Base-by-base conservation (phyloP, 2,329 filamentous ascomycete genomes). In the Aschersonia sp. region DNA sequence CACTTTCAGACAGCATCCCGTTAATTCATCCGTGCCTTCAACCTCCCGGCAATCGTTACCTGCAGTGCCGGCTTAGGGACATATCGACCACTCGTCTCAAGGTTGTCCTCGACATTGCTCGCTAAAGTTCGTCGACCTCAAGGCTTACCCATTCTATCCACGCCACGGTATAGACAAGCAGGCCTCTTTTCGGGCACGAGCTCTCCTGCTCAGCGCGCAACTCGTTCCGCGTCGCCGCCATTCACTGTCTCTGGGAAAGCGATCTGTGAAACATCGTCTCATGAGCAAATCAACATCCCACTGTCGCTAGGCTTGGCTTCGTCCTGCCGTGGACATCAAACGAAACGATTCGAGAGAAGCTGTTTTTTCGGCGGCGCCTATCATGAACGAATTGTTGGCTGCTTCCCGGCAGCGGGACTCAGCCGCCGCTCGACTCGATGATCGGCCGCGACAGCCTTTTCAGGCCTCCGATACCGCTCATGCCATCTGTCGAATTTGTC, bases 401-500 rank as follows among this genome's bases (percentile, higher is more conserved):
- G 42, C 46, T 41, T 40, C 43, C 31, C 46, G 33, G 33, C 46
- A 29, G 10, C 43, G 41, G 6, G 50, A 46, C 37, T 8, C 37
- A 31, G 35, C 51, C 31, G 47, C 56, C 32, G 52, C 57, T 14
- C 53, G 52, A 51, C 48, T 53, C 50, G 60, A 61, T 46, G 55
- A 58, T 47, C 50, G 45, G 41, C 44, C 50, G 30, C 48, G 44
- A 5, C 11, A 44, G 35, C 4, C 39, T 2, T 40, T 52, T n/a
- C 59, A 62, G 45, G 12, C 54, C n/a, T 55, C 58, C 52, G 63
- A 66, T 52, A 52, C 54, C 39, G 58, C 60, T 31, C 73, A 75
- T 49, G 86, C 94, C 60, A 94, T 88, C n/a, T 98, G 92, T 70
- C 83, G 92, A 51, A 98, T 98, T 71, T 98, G 92, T 67, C 80